Evolutionary conservation across 1,139 yeast species (phyloP), one percentile per base, ranked within the genome.

Genomic region (Torulaspora pretoriensis): DNA sequence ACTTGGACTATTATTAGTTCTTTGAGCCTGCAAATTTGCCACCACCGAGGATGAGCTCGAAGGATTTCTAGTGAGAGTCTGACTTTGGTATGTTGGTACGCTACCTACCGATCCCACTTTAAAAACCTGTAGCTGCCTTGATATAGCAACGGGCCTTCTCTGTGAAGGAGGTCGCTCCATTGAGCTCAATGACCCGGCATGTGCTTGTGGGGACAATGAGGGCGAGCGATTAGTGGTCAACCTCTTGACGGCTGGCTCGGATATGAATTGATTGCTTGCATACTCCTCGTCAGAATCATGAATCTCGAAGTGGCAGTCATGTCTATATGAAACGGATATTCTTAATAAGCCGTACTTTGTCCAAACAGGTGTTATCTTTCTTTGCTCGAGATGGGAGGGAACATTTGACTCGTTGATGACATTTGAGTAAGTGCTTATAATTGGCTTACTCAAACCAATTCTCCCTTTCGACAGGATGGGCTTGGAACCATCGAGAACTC

Each of bases 401-500:
- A 71, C 50, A 40, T 58, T 63, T 12, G 59, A 55, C 36, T 65
- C 67, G 31, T 67, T 58, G 55, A 63, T 51, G 54, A 61, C 67
- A 59, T 68, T 60, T 57, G 74, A 53, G 61, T 72, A 49, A 66
- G 79, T 51, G 28, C 62, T 64, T 4, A 78, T 71, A 2, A 88
- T 74, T 2, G 83, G 71, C 59, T 83, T 84, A 47, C 90, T 81
- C 45, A 90, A 72, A 0, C 97, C 97, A 22, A 88, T 77, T 51
- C 97, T 69, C 1, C 96, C 96, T 57, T 81, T 83, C 2, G 95
- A 83, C 22, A 81, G 72, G 32, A 89, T 86, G 0, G 94, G 83
- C 50, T 78, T 78, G 16, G 81, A 75, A 0, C 96, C 97, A 60
- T 88, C 90, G 16, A 85, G 61, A 0, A 89, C 69, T 39, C 88